These are phyloP conservation scores for Macrolepiota fuliginosa DNA, from an alignment of 768 basidiomycete species.

Conservation along the genomic window DNA sequence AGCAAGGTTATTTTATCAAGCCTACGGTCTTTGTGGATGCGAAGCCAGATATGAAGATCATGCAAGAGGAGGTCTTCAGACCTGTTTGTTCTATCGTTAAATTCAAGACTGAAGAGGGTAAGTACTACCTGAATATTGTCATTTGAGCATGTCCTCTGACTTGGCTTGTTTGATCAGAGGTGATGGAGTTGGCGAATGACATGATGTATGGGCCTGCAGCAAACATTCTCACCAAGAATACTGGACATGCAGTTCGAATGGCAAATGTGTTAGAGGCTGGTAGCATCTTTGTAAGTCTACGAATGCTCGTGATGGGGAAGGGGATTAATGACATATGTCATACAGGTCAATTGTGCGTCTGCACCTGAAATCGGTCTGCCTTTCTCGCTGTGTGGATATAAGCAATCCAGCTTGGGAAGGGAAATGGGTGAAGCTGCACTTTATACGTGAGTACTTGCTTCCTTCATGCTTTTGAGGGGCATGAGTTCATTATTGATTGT, in stretches of 20 bases:
- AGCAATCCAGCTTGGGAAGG: constrained; percentile 70
- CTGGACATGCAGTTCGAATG: constrained; percentile 60
- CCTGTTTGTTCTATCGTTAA: constrained; percentile 54
- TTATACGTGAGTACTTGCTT: constrained; percentile 37
- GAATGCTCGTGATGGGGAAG: constrained; percentile 63
- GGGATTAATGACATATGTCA: constrained; percentile 11
- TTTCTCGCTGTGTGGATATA: constrained; percentile 74
- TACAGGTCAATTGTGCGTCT: constrained; percentile 42
- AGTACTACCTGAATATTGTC: background rate
- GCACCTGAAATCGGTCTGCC: constrained; percentile 48
- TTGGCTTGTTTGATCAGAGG: constrained; percentile 23
- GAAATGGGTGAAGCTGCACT: constrained; percentile 68
- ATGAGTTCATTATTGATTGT: background rate
- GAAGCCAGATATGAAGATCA: constrained; percentile 70
- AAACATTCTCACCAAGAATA: constrained; percentile 69
- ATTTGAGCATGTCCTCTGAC: constrained; percentile 5
- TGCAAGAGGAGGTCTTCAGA: constrained; percentile 38
- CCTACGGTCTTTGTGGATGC: constrained; percentile 77
- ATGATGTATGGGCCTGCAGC: constrained; percentile 77
- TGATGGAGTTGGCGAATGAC: constrained; percentile 65
- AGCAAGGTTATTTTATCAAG: constrained; percentile 58
- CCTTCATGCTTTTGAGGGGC: background rate
- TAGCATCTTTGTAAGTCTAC: constrained; percentile 35
- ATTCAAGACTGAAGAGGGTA: constrained; percentile 62
- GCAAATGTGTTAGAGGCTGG: constrained; percentile 39